Conservation (phyloP, 345 rosid species). For the Moringa oleifera region DNA sequence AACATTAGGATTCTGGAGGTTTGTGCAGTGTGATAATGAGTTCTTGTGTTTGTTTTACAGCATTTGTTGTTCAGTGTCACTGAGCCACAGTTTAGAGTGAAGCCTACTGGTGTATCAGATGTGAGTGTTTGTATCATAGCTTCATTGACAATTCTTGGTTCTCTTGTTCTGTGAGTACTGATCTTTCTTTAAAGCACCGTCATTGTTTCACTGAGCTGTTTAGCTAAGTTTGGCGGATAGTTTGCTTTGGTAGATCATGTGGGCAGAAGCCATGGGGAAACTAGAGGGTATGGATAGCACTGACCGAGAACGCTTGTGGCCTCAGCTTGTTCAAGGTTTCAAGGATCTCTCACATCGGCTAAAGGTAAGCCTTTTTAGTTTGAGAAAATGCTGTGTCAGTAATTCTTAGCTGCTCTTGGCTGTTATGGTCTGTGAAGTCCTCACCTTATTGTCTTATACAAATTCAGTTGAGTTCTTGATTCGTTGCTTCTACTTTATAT, state of each 20-base stretch:
- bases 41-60: slow-evolving; percentile 35
- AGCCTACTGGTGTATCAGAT: slow-evolving; percentile 91
- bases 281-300: slow-evolving; percentile 92
- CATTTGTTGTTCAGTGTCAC: slow-evolving; percentile 87
- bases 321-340: slow-evolving; percentile 95
- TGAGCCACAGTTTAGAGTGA: slow-evolving; percentile 65
- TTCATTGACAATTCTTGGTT: not conserved
- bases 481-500: too few relatives aligned
- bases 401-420: not conserved
- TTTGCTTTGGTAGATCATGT: slow-evolving; percentile 78
- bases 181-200: slow-evolving; percentile 3
- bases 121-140: slow-evolving; percentile 50
- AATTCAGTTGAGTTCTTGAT: not conserved
- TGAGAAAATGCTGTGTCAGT: not conserved
- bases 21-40: slow-evolving; percentile 7
- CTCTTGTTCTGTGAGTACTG: slow-evolving; percentile 4
- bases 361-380: slow-evolving; percentile 42
- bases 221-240: slow-evolving; percentile 27
- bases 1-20: slow-evolving; percentile 11
- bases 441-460: too few relatives aligned
- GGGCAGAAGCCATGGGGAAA: slow-evolving; percentile 94
- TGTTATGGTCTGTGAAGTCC: not conserved
- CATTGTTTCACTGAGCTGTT: not conserved
- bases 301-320: slow-evolving; percentile 94
- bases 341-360: slow-evolving; percentile 91